phyloP scores from a whole-genome alignment of 352 stramenopile species.

The Pythium pyrilobum region DNA sequence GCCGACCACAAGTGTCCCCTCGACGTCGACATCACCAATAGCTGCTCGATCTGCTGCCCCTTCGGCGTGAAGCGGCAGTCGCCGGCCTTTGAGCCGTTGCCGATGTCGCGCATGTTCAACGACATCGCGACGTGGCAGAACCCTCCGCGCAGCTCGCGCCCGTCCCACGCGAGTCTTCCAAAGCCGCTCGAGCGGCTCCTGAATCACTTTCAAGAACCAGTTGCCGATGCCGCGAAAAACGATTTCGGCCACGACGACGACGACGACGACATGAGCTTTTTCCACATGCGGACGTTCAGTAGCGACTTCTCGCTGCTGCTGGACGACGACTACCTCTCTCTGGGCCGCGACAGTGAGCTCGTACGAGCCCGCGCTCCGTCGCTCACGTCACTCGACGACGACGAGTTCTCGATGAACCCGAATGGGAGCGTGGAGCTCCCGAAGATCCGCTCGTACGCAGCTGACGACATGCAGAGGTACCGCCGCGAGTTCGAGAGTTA shows the following conservation, averaged over 20 bases:
- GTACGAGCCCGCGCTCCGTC: slow-evolving; percentile 57
- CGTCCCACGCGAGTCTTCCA: slow-evolving; percentile 29
- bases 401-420: neutral
- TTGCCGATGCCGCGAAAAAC: neutral
- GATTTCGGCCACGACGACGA: slow-evolving; percentile 28
- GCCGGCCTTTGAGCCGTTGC: slow-evolving; percentile 63
- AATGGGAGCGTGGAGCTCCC: slow-evolving; percentile 27
- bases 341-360: slow-evolving; percentile 60
- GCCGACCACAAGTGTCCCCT: slow-evolving; percentile 59
- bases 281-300: slow-evolving; percentile 21
- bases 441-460: slow-evolving; percentile 45
- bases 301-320: slow-evolving; percentile 34
- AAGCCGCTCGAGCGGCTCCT: slow-evolving; percentile 62
- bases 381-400: slow-evolving; percentile 37
- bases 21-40: slow-evolving; percentile 59
- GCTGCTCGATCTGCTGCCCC: slow-evolving; percentile 57
- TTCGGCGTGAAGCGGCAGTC: slow-evolving; percentile 23
- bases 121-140: slow-evolving; percentile 18
- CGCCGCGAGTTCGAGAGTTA: slow-evolving; percentile 61
- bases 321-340: slow-evolving; percentile 44
- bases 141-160: slow-evolving; percentile 18
- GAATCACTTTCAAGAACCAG: slow-evolving; percentile 29
- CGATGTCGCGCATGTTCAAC: slow-evolving; percentile 75
- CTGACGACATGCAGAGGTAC: slow-evolving; percentile 36
- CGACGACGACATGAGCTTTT: slow-evolving; percentile 20